Evolutionary conservation across 768 basidiomycete genomes (phyloP).

Genomic region (Strobilomyces echinocephalus): DNA sequence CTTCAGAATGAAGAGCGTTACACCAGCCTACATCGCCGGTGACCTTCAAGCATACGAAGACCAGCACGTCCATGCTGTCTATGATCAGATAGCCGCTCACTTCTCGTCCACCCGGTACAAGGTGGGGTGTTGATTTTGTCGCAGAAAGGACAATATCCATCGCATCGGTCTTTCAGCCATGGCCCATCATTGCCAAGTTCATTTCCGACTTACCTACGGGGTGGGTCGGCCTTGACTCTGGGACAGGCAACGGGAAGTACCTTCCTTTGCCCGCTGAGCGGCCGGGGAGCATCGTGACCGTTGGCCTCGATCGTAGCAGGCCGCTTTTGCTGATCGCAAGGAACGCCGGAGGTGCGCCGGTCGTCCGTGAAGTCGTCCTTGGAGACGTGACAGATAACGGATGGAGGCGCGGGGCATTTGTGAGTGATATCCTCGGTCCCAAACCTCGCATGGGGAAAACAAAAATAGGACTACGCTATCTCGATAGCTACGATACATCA

Average conservation of each 20-base stretch:
- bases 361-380: constrained; percentile 65
- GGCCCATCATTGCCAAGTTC: constrained; percentile 82
- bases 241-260: constrained; percentile 98
- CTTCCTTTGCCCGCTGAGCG: constrained; percentile 67
- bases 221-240: constrained; percentile 88
- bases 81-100: constrained; percentile 81
- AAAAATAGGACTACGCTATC: constrained; percentile 84
- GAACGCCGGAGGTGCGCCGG: constrained; percentile 45
- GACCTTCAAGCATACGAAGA: constrained; percentile 62
- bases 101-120: constrained; percentile 90
- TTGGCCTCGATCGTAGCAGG: constrained; percentile 80
- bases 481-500: constrained; percentile 99
- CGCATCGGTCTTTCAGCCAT: constrained; percentile 51
- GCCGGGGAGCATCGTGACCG: constrained; percentile 58
- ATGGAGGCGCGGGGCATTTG: constrained; percentile 81
- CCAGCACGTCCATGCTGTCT: constrained; percentile 74
- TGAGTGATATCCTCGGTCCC: constrained; percentile 35
- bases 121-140: constrained; percentile 33
- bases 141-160: not conserved
- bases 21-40: constrained; percentile 39
- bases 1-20: constrained; percentile 30
- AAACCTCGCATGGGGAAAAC: constrained; percentile 1
- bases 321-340: constrained; percentile 75
- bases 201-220: constrained; percentile 66
- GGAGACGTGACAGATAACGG: constrained; percentile 70